These are phyloP conservation scores for Mycena leptocephala DNA, from an alignment of 768 basidiomycete species.

Conservation along the genomic window DNA sequence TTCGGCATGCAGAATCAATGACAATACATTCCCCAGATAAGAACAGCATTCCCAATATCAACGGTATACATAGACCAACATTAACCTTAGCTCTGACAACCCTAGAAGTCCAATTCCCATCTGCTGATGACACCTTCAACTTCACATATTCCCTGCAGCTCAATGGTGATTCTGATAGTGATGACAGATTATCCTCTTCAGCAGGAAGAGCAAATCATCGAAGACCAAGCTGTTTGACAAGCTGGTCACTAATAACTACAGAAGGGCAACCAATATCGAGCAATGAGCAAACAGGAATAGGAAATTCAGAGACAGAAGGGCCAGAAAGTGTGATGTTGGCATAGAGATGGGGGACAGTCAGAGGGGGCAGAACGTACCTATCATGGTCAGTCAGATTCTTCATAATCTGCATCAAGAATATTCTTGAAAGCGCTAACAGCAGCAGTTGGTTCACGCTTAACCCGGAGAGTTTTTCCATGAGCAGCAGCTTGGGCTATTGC, in stretches of 20 bases:
- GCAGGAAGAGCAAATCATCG: no score
- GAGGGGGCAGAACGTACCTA: neutral
- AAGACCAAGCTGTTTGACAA: no score
- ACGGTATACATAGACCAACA: no score
- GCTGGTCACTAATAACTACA: neutral
- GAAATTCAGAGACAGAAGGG: neutral
- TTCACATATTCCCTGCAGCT: no score
- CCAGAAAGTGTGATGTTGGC: neutral
- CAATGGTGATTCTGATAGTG: no score
- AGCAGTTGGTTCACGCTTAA: neutral
- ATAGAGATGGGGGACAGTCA: no score
- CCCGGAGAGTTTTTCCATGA: neutral
- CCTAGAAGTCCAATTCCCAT: no score
- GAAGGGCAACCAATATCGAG: neutral
- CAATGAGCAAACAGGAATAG: neutral
- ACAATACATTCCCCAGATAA: neutral
- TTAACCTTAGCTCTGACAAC: no score
- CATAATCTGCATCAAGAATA: neutral
- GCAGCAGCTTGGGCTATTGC: no score
- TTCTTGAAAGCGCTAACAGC: no score
- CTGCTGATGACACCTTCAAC: no score
- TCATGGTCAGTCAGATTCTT: neutral
- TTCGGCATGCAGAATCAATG: neutral
- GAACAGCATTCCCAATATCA: conserved; percentile 17
- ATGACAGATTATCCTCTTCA: no score